Evolutionary conservation across 768 basidiomycete genomes (phyloP), one percentile per base, ranked within the genome.

Genomic region (Sistotremastrum niveocremeum): DNA sequence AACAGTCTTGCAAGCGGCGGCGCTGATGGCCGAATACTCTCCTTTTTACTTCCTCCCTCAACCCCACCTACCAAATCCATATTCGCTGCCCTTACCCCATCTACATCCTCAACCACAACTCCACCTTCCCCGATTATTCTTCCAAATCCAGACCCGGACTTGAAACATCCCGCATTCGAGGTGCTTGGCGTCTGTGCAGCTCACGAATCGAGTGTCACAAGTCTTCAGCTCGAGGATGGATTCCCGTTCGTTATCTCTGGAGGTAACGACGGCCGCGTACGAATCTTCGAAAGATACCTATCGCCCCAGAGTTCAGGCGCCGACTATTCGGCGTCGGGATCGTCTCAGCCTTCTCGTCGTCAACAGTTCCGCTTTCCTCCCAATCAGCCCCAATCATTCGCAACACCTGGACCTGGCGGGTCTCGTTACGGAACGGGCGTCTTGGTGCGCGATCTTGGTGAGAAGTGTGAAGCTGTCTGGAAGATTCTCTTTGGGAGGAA

Each of bases 141-240:
- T 35, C 38, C 7, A 12, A 43, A 49, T 6, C 41, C 45, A 6
- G 40, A 46, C 4, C 37, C 38, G 28, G 44, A 43, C 5, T 38
- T 20, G 39, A 44, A 35, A 46, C 44, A 70, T 1, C 49, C 50
- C 2, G 60, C 63, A 2, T 35, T 37, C 39, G 46, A 59, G 57
- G 38, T 71, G 67, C 53, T 60, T 60, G 7, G 62, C 70, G 28
- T 58, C 5, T 74, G 94, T 46, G 77, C 84, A 11, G 91, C 93
- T 2, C 94, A 95, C 68, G 86, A 88, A 62, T 79, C 88, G 53
- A 75, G 79, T 52, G 72, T 97, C 28, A 93, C 91, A 0, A 77
- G 82, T 6, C 70, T 98, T 11, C 91, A 97, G 61, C 84, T 91
- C 57, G 84, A 89, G 60, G 71, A 74, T 7, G 71, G 77, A 39